Conservation (phyloP, 768 basidiomycete genomes). For the Tylopilus felleus region DNA sequence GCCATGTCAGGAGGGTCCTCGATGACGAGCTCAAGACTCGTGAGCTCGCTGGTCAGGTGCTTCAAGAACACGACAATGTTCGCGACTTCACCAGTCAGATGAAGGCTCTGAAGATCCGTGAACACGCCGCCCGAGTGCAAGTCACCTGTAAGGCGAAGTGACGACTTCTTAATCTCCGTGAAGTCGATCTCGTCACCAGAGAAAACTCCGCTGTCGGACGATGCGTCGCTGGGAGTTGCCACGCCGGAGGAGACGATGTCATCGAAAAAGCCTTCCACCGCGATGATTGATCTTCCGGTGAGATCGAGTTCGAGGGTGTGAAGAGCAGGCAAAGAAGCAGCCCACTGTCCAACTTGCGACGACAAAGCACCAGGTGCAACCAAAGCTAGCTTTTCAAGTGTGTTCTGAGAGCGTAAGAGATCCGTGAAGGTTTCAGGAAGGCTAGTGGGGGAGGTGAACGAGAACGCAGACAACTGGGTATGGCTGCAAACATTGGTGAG, state of each 20-base stretch:
- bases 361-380: constrained; percentile 74
- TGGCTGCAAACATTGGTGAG: constrained; percentile 62
- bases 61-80: constrained; percentile 71
- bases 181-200: constrained; percentile 78
- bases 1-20: constrained; percentile 74
- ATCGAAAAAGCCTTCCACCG: constrained; percentile 80
- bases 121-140: constrained; percentile 56
- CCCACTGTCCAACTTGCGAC: constrained; percentile 70
- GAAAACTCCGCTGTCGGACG: constrained; percentile 75
- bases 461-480: constrained; percentile 62
- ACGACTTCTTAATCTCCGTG: constrained; percentile 68
- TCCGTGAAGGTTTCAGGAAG: constrained; percentile 72
- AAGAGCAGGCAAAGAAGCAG: constrained; percentile 59
- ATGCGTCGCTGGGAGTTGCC: constrained; percentile 65
- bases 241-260: constrained; percentile 66
- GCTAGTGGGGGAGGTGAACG: constrained; percentile 64
- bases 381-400: constrained; percentile 58
- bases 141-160: constrained; percentile 61
- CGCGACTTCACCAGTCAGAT: constrained; percentile 65
- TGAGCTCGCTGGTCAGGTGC: constrained; percentile 62
- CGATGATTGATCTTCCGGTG: constrained; percentile 60
- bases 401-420: constrained; percentile 55
- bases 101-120: constrained; percentile 53
- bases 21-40: constrained; percentile 69
- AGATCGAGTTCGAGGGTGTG: constrained; percentile 69